A percentile compares a stretch with the other conserved stretches of the same genome.
These are phyloP conservation scores for Kodamaea hsintzibuensis DNA, from an alignment of 805 yeast species.

Conservation along the genomic window DNA sequence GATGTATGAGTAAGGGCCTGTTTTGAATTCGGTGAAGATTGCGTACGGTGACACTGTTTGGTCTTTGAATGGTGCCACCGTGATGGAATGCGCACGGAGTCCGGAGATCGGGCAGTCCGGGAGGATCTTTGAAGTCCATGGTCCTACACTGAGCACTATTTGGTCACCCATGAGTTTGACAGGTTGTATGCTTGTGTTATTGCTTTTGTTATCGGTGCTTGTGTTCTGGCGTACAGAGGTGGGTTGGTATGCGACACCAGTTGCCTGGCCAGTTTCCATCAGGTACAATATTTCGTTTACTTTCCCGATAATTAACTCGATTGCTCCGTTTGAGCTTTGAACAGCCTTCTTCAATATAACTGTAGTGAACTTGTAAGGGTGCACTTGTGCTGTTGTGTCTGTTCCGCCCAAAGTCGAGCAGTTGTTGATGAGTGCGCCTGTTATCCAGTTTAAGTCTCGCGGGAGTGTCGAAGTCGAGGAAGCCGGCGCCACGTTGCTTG, in stretches of 20 bases:
- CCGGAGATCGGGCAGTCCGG: conserved; percentile 96
- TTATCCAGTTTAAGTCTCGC: conserved; percentile 73
- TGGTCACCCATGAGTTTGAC: conserved; percentile 65
- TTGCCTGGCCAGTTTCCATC: conserved; percentile 64
- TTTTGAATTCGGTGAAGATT: conserved; percentile 84
- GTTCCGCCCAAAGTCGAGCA: conserved; percentile 83
- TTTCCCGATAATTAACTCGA: conserved; percentile 84
- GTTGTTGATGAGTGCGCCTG: conserved; percentile 58
- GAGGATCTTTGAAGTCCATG: conserved; percentile 91
- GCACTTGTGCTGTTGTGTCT: conserved; percentile 94
- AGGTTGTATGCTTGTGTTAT: conserved; percentile 20
- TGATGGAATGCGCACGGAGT: conserved; percentile 91
- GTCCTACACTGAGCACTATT: conserved; percentile 87
- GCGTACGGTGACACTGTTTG: conserved; percentile 86
- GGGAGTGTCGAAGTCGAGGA: conserved; percentile 41
- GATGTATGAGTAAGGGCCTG: conserved; percentile 66
- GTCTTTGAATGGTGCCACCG: conserved; percentile 75
- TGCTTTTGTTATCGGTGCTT: conserved; percentile 23
- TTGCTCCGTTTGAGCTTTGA: conserved; percentile 64
- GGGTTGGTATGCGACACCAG: conserved; percentile 68
- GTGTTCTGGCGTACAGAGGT: conserved; percentile 29
- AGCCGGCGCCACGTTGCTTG: not conserved
- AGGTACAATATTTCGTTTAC: conserved; percentile 67
- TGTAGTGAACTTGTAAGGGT: conserved; percentile 92
- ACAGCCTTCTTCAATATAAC: conserved; percentile 76